A percentile compares a stretch with the other conserved stretches of the same genome.
Conservation (phyloP, 2,329 filamentous ascomycete species). For the Fusarium anguioides region DNA sequence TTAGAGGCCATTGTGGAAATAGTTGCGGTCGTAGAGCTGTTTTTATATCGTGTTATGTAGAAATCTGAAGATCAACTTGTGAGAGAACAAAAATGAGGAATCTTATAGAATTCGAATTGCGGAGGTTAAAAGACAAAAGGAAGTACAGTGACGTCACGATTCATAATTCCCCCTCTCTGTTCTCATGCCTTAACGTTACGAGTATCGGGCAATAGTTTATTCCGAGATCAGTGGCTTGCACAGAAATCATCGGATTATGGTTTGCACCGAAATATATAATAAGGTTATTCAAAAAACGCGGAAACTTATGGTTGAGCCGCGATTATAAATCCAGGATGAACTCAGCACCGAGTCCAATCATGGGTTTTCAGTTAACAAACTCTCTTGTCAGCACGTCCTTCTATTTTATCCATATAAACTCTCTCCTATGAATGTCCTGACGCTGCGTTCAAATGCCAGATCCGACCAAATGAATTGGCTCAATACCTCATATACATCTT, state of each 20-base stretch:
- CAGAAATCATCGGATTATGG: not conserved
- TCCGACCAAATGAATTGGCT: constrained; percentile 11
- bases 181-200: not conserved
- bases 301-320: not conserved
- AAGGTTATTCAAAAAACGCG: too few relatives aligned
- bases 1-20: constrained; percentile 19
- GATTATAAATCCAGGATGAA: too few relatives aligned
- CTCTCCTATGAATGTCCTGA: not conserved
- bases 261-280: not conserved
- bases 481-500: not conserved
- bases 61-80: too few relatives aligned
- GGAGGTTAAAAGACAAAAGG: constrained; percentile 4
- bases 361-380: too few relatives aligned
- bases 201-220: not conserved
- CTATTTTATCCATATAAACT: too few relatives aligned
- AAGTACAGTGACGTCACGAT: constrained; percentile 9
- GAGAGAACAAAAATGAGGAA: not conserved
- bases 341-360: too few relatives aligned
- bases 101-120: not conserved
- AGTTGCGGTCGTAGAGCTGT: too few relatives aligned
- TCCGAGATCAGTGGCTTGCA: not conserved
- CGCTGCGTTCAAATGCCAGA: not conserved
- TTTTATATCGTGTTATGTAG: not conserved
- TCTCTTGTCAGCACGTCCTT: too few relatives aligned
- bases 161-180: not conserved